A percentile compares a stretch with the other conserved stretches of the same genome.
Conservation (phyloP, 2,329 filamentous ascomycete species). For the Juglanconis juglandina region DNA sequence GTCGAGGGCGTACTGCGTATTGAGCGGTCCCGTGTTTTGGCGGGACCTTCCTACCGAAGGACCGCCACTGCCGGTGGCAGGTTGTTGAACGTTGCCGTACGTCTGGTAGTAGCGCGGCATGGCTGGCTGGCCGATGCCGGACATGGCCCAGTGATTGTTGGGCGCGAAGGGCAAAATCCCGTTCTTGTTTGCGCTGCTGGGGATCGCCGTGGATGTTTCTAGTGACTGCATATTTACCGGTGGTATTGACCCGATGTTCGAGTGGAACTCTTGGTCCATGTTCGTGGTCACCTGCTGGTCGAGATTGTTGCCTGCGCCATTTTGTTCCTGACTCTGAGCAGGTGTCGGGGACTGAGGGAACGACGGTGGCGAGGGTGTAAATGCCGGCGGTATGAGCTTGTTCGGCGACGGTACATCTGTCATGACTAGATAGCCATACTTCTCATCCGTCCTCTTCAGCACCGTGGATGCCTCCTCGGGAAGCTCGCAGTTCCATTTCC, state of each 20-base stretch:
- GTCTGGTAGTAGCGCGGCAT: conserved; percentile 28
- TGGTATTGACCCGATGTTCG: conserved; percentile 22
- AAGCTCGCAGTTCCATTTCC: conserved; percentile 86
- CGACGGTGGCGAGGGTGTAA: conserved; percentile 25
- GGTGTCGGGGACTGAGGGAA: conserved; percentile 19
- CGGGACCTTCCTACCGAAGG: conserved; percentile 20
- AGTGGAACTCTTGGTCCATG: conserved; percentile 23
- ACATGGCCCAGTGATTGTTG: conserved; percentile 24
- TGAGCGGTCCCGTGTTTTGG: conserved; percentile 25
- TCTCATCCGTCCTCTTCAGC: conserved; percentile 73
- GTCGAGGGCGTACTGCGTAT: conserved; percentile 40
- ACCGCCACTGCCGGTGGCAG: conserved; percentile 15
- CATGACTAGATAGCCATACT: conserved; percentile 69
- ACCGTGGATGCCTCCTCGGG: conserved; percentile 78
- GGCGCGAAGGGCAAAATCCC: conserved; percentile 3
- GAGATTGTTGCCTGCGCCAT: conserved; percentile 32
- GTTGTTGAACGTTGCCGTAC: conserved; percentile 23
- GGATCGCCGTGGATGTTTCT: conserved; percentile 12
- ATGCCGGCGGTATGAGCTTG: conserved; percentile 24
- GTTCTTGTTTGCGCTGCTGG: conserved; percentile 15
- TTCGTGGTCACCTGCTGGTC: conserved; percentile 24
- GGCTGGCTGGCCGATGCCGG: conserved; percentile 21
- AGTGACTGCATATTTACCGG: conserved; percentile 22
- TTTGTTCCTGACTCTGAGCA: conserved; percentile 28
- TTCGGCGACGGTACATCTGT: conserved; percentile 58